These are phyloP conservation scores for Candida cerambycidarum DNA, from an alignment of 805 yeast species.

Conservation along the genomic window DNA sequence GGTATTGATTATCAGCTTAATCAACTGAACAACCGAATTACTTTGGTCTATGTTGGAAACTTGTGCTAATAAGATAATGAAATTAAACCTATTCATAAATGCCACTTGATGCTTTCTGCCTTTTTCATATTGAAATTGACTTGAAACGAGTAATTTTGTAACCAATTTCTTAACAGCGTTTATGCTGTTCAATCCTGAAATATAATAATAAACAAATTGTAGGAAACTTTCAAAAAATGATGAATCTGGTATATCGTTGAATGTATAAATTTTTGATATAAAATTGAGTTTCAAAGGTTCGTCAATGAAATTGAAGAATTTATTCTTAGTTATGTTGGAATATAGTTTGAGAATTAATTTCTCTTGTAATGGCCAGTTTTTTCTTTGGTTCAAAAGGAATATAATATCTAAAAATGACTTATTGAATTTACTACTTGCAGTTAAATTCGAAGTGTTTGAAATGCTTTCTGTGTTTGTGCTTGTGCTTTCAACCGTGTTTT, in stretches of 20 bases:
- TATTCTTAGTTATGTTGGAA: conserved; percentile 27
- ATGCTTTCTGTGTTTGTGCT: background rate
- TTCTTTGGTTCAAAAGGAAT: conserved; percentile 22
- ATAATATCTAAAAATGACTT: conserved; percentile 25
- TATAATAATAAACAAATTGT: conserved; percentile 33
- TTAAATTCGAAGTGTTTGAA: too few relatives aligned
- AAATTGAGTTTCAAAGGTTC: conserved; percentile 27
- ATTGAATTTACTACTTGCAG: conserved; percentile 16
- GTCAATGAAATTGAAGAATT: conserved; percentile 37
- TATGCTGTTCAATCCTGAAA: conserved; percentile 24
- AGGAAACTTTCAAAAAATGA: conserved; percentile 38
- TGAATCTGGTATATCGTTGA: conserved; percentile 28
- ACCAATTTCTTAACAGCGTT: conserved; percentile 28
- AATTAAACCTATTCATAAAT: conserved; percentile 38
- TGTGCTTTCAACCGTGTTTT: too few relatives aligned
- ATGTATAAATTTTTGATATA: conserved; percentile 14
- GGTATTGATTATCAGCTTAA: conserved; percentile 22
- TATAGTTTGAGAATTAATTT: conserved; percentile 30
- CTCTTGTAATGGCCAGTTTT: conserved; percentile 23
- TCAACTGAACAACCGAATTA: conserved; percentile 26
- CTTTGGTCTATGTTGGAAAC: conserved; percentile 34
- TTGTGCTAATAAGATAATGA: conserved; percentile 33
- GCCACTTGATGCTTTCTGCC: conserved; percentile 27
- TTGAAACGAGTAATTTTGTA: conserved; percentile 38
- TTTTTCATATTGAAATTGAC: conserved; percentile 31